Percentiles rank a stretch among this genome's conserved stretches.
Conservation (phyloP, 2,329 filamentous ascomycete species). For the Kalaharituber pfeilii region DNA sequence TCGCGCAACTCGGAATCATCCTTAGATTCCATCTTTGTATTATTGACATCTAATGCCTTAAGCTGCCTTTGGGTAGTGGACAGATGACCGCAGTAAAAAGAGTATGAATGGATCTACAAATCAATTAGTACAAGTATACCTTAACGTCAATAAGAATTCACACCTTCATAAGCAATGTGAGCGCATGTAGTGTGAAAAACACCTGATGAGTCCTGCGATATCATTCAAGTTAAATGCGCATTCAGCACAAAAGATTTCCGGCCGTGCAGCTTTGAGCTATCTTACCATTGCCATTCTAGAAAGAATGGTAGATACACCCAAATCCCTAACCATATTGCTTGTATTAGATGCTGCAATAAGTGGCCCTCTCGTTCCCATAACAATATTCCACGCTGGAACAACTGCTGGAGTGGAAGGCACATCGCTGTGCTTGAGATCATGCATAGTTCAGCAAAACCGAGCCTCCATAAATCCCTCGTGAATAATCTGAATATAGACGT, state of each 20-base stretch:
- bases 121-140: constrained; percentile 2
- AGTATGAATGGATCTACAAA: constrained; percentile 70
- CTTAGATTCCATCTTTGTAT: constrained; percentile 31
- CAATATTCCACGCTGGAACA: constrained; percentile 35
- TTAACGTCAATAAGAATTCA: not conserved
- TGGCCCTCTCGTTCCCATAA: constrained; percentile 67
- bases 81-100: constrained; percentile 94
- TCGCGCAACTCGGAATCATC: constrained; percentile 55
- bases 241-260: too few relatives aligned
- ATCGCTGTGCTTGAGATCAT: constrained; percentile 67
- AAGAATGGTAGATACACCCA: constrained; percentile 78
- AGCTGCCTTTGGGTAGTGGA: constrained; percentile 72
- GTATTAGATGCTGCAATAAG: constrained; percentile 64
- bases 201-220: constrained; percentile 95
- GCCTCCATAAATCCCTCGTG: constrained; percentile 71
- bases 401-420: constrained; percentile 56
- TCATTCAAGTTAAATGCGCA: too few relatives aligned
- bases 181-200: constrained; percentile 76
- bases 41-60: constrained; percentile 53
- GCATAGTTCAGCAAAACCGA: constrained; percentile 62
- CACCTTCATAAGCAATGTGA: constrained; percentile 80
- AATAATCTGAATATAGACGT: constrained; percentile 79
- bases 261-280: too few relatives aligned
- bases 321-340: constrained; percentile 57
- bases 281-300: constrained; percentile 58